These are phyloP conservation scores for Mariannaea elegans DNA, from an alignment of 2,329 filamentous ascomycete species.

Conservation along the genomic window DNA sequence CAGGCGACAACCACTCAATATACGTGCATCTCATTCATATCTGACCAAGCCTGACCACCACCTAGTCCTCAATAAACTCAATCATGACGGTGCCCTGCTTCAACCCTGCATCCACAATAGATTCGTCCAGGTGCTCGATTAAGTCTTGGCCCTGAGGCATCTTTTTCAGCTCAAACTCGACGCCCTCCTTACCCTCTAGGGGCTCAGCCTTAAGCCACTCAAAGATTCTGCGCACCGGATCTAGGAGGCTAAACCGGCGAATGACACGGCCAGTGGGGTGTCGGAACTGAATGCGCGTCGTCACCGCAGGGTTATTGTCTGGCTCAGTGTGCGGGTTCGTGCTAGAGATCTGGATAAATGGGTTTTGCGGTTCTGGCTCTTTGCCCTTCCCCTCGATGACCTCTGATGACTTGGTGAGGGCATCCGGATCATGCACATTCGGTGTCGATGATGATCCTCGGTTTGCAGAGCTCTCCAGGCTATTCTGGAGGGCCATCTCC, in stretches of 20 bases:
- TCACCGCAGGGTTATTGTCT: slow-evolving; percentile 71
- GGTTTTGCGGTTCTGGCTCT: slow-evolving; percentile 48
- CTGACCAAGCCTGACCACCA: not conserved
- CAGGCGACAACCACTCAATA: not conserved
- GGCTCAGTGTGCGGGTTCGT: slow-evolving; percentile 82
- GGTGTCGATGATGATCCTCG: slow-evolving; percentile 50
- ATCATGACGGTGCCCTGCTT: slow-evolving; percentile 97
- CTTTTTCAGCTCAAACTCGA: slow-evolving; percentile 86
- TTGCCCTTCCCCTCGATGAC: slow-evolving; percentile 65
- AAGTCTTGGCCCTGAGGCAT: slow-evolving; percentile 83
- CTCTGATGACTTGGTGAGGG: slow-evolving; percentile 75
- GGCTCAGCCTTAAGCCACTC: slow-evolving; percentile 96
- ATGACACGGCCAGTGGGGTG: slow-evolving; percentile 87
- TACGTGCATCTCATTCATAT: slow-evolving; percentile 4
- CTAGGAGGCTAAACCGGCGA: slow-evolving; percentile 80
- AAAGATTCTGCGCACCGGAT: slow-evolving; percentile 84
- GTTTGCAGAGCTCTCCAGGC: slow-evolving; percentile 66
- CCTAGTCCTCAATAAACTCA: slow-evolving; percentile 76
- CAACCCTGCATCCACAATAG: slow-evolving; percentile 82
- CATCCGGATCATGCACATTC: slow-evolving; percentile 83
- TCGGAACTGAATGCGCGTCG: slow-evolving; percentile 92
- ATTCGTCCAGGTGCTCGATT: slow-evolving; percentile 76
- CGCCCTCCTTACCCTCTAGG: slow-evolving; percentile 78
- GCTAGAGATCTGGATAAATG: slow-evolving; percentile 77
- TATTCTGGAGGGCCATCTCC: slow-evolving; percentile 91